Percentiles rank a stretch among this genome's conserved stretches.
phyloP scores from a whole-genome alignment of 805 yeast genomes.

The Maudiozyma turicensis region DNA sequence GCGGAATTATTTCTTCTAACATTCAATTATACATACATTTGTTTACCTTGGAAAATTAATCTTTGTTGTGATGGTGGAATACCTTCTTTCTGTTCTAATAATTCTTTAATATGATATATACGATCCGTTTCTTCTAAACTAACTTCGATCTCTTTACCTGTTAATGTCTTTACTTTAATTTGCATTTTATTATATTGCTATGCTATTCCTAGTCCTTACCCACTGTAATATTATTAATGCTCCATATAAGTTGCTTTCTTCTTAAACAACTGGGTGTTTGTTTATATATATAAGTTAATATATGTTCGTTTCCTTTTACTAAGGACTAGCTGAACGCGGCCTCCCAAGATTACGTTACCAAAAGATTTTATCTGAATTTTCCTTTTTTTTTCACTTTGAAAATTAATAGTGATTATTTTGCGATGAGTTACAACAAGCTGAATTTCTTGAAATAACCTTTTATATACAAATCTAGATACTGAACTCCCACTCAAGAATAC shows the following conservation, averaged over 20 bases:
- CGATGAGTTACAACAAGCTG: too few species aligned
- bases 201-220: background rate
- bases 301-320: background rate
- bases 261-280: background rate
- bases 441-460: too few species aligned
- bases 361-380: too few species aligned
- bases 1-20: background rate
- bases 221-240: background rate
- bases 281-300: too few species aligned
- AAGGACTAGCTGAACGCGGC: too few species aligned
- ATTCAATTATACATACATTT: slow-evolving; percentile 46
- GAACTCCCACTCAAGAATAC: background rate
- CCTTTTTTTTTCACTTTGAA: background rate
- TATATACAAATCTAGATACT: too few species aligned
- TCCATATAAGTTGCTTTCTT: background rate
- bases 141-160: slow-evolving; percentile 30
- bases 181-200: slow-evolving; percentile 5
- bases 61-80: slow-evolving; percentile 95
- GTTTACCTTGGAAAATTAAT: slow-evolving; percentile 81
- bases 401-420: background rate
- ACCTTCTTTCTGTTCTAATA: slow-evolving; percentile 92
- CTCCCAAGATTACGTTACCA: too few species aligned
- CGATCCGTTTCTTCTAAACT: slow-evolving; percentile 29
- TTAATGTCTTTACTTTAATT: slow-evolving; percentile 25
- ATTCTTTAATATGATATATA: slow-evolving; percentile 71